Percentiles rank a stretch among this genome's conserved stretches.
Evolutionary conservation across 257 asterid genomes (phyloP).

Genomic region (Leptodermis oblonga): DNA sequence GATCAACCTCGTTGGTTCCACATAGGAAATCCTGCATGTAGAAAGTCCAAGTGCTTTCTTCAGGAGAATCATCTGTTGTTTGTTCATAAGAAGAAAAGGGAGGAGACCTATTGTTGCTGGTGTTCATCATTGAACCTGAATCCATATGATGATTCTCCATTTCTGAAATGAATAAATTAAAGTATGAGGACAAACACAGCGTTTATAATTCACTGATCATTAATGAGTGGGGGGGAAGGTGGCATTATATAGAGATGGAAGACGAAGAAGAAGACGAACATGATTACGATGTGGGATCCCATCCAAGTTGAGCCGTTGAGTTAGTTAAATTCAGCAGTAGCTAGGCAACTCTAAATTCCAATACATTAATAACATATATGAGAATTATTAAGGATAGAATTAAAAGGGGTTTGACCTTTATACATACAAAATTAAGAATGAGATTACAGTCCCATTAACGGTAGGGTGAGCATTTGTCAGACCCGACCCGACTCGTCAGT

Average conservation of each 20-base stretch:
- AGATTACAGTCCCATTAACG: no score
- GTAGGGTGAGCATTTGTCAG: no score
- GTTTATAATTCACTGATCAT: no score
- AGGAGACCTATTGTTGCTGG: neutral
- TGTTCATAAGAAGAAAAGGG: slow-evolving; percentile 12
- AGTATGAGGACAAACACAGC: no score
- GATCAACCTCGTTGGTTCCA: slow-evolving; percentile 18
- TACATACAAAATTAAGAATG: no score
- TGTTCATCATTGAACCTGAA: no score
- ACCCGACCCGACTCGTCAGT: no score
- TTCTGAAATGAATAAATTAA: no score
- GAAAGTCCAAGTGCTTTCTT: slow-evolving; percentile 83
- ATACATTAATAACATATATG: no score
- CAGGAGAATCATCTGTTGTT: slow-evolving; percentile 32
- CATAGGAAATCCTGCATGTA: slow-evolving; percentile 54
- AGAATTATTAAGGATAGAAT: no score
- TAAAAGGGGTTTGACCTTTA: slow-evolving; percentile 24
- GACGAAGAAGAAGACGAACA: slow-evolving; percentile 8
- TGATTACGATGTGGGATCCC: slow-evolving; percentile 34
- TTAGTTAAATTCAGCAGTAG: slow-evolving; percentile 39
- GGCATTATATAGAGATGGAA: slow-evolving; percentile 29
- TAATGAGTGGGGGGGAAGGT: neutral
- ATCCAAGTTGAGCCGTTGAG: slow-evolving; percentile 34
- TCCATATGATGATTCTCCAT: neutral
- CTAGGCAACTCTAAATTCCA: slow-evolving; percentile 27